Conservation (phyloP, 2,329 filamentous ascomycete species). For the Calonectria ilicicola region DNA sequence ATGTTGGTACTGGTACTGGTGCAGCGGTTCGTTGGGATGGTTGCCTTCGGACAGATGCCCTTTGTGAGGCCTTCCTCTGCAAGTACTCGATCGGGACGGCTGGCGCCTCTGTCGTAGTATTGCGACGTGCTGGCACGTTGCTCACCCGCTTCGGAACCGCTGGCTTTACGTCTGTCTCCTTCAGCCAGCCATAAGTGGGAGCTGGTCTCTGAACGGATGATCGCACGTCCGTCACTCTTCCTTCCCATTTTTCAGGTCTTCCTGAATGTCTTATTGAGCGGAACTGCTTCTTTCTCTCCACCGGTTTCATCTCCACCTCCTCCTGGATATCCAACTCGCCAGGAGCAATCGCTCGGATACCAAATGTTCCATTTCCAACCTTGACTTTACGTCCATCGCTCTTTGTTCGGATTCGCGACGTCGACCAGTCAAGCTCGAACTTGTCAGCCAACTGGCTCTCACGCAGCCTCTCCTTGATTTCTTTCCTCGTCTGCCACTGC, state of each 20-base stretch:
- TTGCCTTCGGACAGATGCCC: background rate
- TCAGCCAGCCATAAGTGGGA: background rate
- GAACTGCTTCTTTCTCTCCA: slow-evolving; percentile 20
- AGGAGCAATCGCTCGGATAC: slow-evolving; percentile 31
- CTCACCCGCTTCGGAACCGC: background rate
- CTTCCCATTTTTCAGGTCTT: background rate
- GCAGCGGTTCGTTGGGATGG: background rate
- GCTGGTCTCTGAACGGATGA: background rate
- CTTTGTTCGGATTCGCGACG: slow-evolving; percentile 13
- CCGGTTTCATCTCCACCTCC: slow-evolving; percentile 39
- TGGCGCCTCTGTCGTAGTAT: background rate
- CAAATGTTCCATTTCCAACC: slow-evolving; percentile 32
- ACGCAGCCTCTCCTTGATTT: slow-evolving; percentile 31
- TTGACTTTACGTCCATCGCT: slow-evolving; percentile 31
- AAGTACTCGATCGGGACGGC: slow-evolving; percentile 8
- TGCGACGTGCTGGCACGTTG: background rate
- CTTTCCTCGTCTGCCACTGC: slow-evolving; percentile 39
- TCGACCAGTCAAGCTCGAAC: slow-evolving; percentile 37
- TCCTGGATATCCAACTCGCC: slow-evolving; percentile 30
- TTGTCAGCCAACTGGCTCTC: slow-evolving; percentile 25
- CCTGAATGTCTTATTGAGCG: slow-evolving; percentile 2
- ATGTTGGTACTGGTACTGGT: background rate
- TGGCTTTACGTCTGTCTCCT: background rate
- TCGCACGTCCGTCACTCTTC: background rate
- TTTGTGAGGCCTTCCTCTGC: slow-evolving; percentile 1